Percentiles rank a stretch among this genome's conserved stretches.
Evolutionary conservation across 2,329 filamentous ascomycete genomes (phyloP).

Genomic region (Neopestalotiopsis sp.): DNA sequence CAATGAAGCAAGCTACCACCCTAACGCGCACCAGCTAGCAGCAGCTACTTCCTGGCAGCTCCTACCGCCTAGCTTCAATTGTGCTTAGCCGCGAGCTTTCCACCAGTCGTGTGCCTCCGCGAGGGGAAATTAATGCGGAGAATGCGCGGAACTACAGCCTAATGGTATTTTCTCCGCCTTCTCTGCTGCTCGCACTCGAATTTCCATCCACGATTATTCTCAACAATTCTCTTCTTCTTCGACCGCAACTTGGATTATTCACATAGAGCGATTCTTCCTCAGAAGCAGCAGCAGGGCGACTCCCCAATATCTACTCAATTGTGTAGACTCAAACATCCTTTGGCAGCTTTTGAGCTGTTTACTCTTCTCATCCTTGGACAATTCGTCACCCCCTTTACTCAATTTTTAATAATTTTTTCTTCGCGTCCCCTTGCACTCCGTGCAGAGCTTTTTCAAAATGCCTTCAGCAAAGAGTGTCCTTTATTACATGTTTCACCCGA

Average conservation of each 20-base stretch:
- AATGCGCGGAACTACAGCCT: not conserved
- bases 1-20: not conserved
- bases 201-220: not conserved
- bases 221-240: conserved; percentile 1
- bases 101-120: not conserved
- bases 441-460: conserved; percentile 51
- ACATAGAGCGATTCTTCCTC: not conserved
- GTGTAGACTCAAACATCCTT: not conserved
- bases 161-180: conserved; percentile 8
- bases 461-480: conserved; percentile 58
- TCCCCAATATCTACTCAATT: not conserved
- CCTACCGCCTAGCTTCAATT: not conserved
- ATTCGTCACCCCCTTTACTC: not conserved
- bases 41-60: not conserved
- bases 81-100: conserved; percentile 1
- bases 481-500: conserved; percentile 78
- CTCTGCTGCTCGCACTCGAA: conserved; percentile 1
- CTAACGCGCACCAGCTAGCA: no score
- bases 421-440: not conserved
- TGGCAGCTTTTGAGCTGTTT: conserved; percentile 5
- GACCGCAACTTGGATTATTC: not conserved
- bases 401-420: not conserved
- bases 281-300: not conserved
- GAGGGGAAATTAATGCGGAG: conserved; percentile 13
- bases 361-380: not conserved